phyloP scores from a whole-genome alignment of 2,329 filamentous ascomycete genomes.

The Rhynchosporium secalis region DNA sequence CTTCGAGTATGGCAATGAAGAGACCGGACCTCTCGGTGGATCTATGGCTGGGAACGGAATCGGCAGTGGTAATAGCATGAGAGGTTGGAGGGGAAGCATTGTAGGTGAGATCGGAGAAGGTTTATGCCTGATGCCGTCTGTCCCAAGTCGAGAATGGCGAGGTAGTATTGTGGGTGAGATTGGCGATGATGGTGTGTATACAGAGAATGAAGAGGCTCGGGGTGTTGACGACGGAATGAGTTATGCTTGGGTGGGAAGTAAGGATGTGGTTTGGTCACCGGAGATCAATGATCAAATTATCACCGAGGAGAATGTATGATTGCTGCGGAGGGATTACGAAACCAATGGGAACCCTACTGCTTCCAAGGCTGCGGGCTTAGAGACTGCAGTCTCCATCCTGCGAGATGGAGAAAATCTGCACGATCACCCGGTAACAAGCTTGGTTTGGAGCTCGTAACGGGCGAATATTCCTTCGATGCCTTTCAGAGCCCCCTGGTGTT shows the following conservation, averaged over 20 bases:
- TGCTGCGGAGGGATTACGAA: too few species aligned
- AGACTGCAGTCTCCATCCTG: too few species aligned
- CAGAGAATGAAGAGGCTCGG: background rate
- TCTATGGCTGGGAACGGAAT: background rate
- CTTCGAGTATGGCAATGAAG: background rate
- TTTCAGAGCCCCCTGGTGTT: too few species aligned
- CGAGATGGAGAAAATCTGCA: too few species aligned
- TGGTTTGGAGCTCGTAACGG: too few species aligned
- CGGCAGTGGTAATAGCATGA: background rate
- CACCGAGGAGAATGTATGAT: too few species aligned
- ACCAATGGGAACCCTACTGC: too few species aligned
- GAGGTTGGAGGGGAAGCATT: slow-evolving; percentile 32
- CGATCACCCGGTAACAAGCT: too few species aligned
- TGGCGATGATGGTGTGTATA: slow-evolving; percentile 3
- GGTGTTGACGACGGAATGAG: background rate
- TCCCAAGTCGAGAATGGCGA: slow-evolving; percentile 9
- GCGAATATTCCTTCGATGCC: too few species aligned
- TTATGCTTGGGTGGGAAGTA: background rate
- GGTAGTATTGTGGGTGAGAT: slow-evolving; percentile 20
- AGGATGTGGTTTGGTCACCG: background rate
- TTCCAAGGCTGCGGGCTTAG: too few species aligned
- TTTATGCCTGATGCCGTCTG: background rate
- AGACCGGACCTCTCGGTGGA: background rate
- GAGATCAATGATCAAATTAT: too few species aligned
- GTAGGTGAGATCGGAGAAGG: slow-evolving; percentile 31